A percentile compares a stretch with the other conserved stretches of the same genome.
phyloP scores from a whole-genome alignment of 2,329 filamentous ascomycete species.

The Penicillium sumatraense region DNA sequence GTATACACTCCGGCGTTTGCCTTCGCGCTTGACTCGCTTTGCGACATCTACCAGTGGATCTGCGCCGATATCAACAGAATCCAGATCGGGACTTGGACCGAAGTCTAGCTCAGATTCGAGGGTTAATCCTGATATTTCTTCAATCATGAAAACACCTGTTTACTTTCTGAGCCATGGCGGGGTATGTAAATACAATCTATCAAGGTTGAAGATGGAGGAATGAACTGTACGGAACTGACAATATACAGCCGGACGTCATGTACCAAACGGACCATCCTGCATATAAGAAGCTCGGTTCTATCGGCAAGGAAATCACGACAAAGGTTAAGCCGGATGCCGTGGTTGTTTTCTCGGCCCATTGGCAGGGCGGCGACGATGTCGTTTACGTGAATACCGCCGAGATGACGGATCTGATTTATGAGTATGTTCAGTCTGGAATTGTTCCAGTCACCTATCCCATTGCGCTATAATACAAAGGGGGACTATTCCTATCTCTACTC shows the following conservation, averaged over 20 bases:
- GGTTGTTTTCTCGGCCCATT: slow-evolving; percentile 78
- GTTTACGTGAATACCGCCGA: slow-evolving; percentile 70
- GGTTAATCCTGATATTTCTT: too few species aligned
- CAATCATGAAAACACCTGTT: slow-evolving; percentile 48
- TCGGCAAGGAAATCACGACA: slow-evolving; percentile 72
- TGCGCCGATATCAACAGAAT: too few species aligned
- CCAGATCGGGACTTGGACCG: too few species aligned
- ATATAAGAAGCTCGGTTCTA: slow-evolving; percentile 65
- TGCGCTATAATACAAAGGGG: too few species aligned
- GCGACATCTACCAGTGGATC: neutral
- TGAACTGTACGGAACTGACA: too few species aligned
- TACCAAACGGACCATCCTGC: slow-evolving; percentile 71
- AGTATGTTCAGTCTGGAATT: slow-evolving; percentile 58
- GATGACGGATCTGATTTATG: slow-evolving; percentile 70
- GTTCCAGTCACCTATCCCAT: too few species aligned
- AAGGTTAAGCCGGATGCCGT: slow-evolving; percentile 73
- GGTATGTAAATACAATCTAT: slow-evolving; percentile 28
- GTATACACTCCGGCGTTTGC: slow-evolving; percentile 31
- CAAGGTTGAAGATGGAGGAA: too few species aligned
- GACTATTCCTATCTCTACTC: too few species aligned
- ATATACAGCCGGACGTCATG: slow-evolving; percentile 68
- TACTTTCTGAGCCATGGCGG: slow-evolving; percentile 59
- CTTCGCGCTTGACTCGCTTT: slow-evolving; percentile 16
- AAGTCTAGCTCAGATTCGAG: too few species aligned
- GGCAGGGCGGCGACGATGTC: slow-evolving; percentile 62